Percentiles rank a stretch among this genome's conserved stretches.
phyloP scores from a whole-genome alignment of 805 yeast species.

The Schwanniomyces occidentalis region DNA sequence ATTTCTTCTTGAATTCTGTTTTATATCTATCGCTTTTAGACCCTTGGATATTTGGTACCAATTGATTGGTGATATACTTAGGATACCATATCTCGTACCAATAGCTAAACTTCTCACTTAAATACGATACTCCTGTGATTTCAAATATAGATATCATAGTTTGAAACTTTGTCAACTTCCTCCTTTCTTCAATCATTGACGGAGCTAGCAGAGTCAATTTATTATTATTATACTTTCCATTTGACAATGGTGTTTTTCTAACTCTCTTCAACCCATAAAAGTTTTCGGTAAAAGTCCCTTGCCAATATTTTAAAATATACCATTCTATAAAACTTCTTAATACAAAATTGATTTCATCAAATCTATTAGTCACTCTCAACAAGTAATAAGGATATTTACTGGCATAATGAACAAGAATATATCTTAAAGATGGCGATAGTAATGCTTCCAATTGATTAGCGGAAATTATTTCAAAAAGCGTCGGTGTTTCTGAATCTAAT shows the following conservation, averaged over 20 bases:
- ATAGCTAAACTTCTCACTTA: slow-evolving; percentile 66
- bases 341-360: slow-evolving; percentile 72
- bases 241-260: slow-evolving; percentile 34
- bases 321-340: slow-evolving; percentile 69
- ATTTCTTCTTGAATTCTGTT: slow-evolving; percentile 35
- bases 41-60: slow-evolving; percentile 20
- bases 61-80: slow-evolving; percentile 51
- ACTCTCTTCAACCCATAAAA: slow-evolving; percentile 86
- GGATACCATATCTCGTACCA: slow-evolving; percentile 65
- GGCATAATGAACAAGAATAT: slow-evolving; percentile 77
- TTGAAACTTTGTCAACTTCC: slow-evolving; percentile 56
- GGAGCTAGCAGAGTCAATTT: slow-evolving; percentile 40
- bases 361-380: slow-evolving; percentile 59
- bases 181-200: slow-evolving; percentile 48
- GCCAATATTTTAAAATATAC: slow-evolving; percentile 69
- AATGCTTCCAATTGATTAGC: slow-evolving; percentile 75
- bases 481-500: slow-evolving; percentile 75
- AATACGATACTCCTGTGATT: slow-evolving; percentile 65
- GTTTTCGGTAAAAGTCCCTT: slow-evolving; percentile 85
- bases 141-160: slow-evolving; percentile 54
- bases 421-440: slow-evolving; percentile 80
- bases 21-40: slow-evolving; percentile 23
- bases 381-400: slow-evolving; percentile 72
- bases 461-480: slow-evolving; percentile 84
- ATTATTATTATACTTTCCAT: slow-evolving; percentile 26